Conservation (phyloP, 2,329 filamentous ascomycete genomes). For the Paraphaeosphaeria minitans region DNA sequence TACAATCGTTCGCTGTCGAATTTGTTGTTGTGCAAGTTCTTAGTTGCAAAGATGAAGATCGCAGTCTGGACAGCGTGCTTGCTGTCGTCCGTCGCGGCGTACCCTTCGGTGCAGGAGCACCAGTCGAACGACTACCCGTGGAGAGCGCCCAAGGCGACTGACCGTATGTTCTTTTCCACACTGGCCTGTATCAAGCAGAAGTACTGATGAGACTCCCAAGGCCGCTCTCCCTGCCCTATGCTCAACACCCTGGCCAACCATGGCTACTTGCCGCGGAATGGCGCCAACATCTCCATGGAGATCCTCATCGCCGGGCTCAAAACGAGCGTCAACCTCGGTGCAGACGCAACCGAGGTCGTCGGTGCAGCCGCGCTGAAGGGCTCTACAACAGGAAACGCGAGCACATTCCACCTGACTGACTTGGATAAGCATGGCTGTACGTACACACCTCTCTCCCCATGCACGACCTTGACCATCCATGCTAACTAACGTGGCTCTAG, state of each 20-base stretch:
- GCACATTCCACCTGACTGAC: not conserved
- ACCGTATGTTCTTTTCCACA: not conserved
- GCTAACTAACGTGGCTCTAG: not conserved
- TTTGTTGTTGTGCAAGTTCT: not conserved
- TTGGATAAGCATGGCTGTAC: not conserved
- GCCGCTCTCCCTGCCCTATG: not conserved
- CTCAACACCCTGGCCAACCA: not conserved
- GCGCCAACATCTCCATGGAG: not conserved
- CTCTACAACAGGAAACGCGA: not conserved
- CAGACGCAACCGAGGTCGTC: not conserved
- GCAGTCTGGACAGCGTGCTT: not conserved
- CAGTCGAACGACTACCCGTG: not conserved
- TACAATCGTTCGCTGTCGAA: not conserved
- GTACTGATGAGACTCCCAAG: not conserved
- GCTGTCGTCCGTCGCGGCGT: not conserved
- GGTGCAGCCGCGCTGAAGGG: not conserved
- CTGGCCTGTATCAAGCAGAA: not conserved
- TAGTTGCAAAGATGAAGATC: not conserved
- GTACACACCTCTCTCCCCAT: not conserved
- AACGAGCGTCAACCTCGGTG: not conserved
- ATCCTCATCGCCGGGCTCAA: not conserved
- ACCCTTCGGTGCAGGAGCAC: not conserved
- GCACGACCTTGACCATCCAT: not conserved
- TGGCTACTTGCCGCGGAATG: not conserved
- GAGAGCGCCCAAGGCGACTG: not conserved